phyloP scores from a whole-genome alignment of 2,329 filamentous ascomycete genomes.

The Cladorrhinum sp. region DNA sequence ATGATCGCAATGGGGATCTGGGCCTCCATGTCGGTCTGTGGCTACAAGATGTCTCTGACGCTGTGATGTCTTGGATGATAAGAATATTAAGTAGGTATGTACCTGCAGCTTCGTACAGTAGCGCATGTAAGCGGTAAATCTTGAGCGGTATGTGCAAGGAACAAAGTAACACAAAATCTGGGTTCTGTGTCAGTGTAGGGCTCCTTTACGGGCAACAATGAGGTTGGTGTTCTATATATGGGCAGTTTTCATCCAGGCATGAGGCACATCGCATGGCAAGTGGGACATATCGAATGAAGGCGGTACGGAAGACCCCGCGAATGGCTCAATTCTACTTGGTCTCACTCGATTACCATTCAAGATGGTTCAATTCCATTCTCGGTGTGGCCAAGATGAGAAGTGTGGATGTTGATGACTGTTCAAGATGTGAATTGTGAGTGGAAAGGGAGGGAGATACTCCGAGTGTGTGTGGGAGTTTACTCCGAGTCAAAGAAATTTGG shows the following conservation, averaged over 20 bases:
- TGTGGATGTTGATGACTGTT: not conserved
- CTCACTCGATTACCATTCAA: not conserved
- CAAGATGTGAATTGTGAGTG: not conserved
- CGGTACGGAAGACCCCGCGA: too few species aligned
- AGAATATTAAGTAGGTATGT: not conserved
- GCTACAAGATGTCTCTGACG: not conserved
- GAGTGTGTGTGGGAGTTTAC: not conserved
- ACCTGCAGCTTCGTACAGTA: not conserved
- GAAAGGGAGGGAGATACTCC: not conserved
- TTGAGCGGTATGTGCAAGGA: not conserved
- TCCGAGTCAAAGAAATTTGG: not conserved
- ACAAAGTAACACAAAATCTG: not conserved
- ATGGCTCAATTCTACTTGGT: not conserved
- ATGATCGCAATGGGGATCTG: slow-evolving; percentile 38
- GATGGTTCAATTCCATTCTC: too few species aligned
- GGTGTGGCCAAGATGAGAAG: too few species aligned
- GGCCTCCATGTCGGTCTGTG: slow-evolving; percentile 15
- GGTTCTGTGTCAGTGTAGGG: not conserved
- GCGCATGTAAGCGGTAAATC: not conserved
- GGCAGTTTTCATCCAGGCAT: not conserved
- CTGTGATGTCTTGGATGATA: not conserved
- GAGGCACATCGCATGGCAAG: not conserved
- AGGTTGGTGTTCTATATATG: not conserved
- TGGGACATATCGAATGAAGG: not conserved
- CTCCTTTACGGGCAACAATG: not conserved